Percentiles rank a stretch among this genome's conserved stretches.
These are phyloP conservation scores for Leccinum truebloodii DNA, from an alignment of 768 basidiomycete species.

Conservation along the genomic window DNA sequence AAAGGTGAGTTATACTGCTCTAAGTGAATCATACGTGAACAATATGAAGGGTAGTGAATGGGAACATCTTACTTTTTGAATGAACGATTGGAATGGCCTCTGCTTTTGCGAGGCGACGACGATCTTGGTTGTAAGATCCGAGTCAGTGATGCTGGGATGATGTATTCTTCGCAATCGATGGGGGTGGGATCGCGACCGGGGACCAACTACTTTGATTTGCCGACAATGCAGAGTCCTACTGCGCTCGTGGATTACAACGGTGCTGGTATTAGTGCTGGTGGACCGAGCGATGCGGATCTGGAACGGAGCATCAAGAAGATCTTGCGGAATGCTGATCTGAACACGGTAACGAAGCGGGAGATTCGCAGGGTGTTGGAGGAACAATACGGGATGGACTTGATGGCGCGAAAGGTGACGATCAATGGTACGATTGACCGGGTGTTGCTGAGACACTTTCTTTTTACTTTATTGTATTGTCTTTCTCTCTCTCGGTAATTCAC, in stretches of 20 bases:
- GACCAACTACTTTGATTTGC: slow-evolving; percentile 78
- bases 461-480: too few species aligned
- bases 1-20: too few species aligned
- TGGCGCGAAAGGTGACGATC: slow-evolving; percentile 67
- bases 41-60: too few species aligned
- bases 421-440: slow-evolving; percentile 77
- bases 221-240: slow-evolving; percentile 51
- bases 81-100: too few species aligned
- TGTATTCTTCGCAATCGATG: slow-evolving; percentile 63
- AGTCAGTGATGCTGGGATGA: slow-evolving; percentile 33
- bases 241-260: slow-evolving; percentile 42
- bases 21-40: too few species aligned
- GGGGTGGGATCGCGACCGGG: slow-evolving; percentile 67
- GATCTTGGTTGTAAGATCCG: slow-evolving; percentile 2
- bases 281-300: slow-evolving; percentile 70
- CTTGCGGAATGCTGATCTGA: slow-evolving; percentile 78
- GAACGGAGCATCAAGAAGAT: slow-evolving; percentile 74
- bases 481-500: too few species aligned
- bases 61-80: too few species aligned
- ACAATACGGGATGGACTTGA: slow-evolving; percentile 76
- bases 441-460: slow-evolving; percentile 41
- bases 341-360: slow-evolving; percentile 89
- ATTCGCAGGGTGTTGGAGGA: slow-evolving; percentile 84
- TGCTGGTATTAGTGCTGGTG: slow-evolving; percentile 37
- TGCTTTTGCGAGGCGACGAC: too few species aligned